A percentile compares a stretch with the other conserved stretches of the same genome.
These are phyloP conservation scores for Xylariaceae sp. DNA, from an alignment of 2,329 filamentous ascomycete genomes.

Conservation along the genomic window DNA sequence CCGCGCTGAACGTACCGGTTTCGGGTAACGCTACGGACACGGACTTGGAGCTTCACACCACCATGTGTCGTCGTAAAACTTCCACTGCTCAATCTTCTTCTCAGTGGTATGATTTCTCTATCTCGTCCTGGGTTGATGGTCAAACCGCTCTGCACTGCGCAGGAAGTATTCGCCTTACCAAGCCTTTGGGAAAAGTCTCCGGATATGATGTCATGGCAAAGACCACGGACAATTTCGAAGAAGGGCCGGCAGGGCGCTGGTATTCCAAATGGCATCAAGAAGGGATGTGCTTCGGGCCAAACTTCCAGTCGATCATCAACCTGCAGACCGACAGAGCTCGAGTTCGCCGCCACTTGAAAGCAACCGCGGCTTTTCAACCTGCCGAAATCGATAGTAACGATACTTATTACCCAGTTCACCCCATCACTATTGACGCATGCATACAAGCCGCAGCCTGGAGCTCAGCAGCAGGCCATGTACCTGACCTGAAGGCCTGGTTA, in stretches of 20 bases:
- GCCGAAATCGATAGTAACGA: no score
- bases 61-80: constrained; percentile 5
- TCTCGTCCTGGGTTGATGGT: constrained; percentile 15
- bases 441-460: constrained; percentile 17
- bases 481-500: not conserved
- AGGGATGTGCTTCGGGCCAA: constrained; percentile 18
- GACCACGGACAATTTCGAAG: not conserved
- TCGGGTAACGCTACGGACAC: not conserved
- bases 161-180: constrained; percentile 10
- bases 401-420: constrained; percentile 16
- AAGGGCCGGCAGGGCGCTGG: constrained; percentile 6
- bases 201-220: not conserved
- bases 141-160: constrained; percentile 14
- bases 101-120: constrained; percentile 19
- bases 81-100: constrained; percentile 2
- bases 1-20: not conserved
- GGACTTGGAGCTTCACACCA: constrained; percentile 11
- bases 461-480: not conserved
- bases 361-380: not conserved
- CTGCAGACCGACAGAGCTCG: constrained; percentile 12
- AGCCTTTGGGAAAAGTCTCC: not conserved
- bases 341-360: not conserved
- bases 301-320: constrained; percentile 19
- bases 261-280: constrained; percentile 13
- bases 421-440: constrained; percentile 20